phyloP scores from a whole-genome alignment of 805 yeast species.

The Ogataea glucozyma region DNA sequence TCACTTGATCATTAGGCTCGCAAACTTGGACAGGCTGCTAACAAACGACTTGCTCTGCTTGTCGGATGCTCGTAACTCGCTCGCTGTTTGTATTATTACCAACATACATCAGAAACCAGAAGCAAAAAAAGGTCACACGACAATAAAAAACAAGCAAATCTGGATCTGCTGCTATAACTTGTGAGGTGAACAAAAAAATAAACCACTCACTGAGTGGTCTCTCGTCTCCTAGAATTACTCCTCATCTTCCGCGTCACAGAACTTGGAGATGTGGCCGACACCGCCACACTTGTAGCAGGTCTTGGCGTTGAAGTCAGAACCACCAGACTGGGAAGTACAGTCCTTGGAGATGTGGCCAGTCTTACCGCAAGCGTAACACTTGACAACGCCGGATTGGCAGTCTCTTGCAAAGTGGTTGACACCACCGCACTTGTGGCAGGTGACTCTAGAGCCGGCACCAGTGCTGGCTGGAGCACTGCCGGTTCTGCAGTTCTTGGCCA shows the following conservation, averaged over 20 bases:
- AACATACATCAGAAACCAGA: not conserved
- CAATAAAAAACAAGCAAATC: not conserved
- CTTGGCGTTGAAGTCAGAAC: slow-evolving; percentile 46
- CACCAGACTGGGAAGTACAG: slow-evolving; percentile 61
- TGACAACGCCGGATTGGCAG: slow-evolving; percentile 64
- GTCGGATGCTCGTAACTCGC: too few relatives aligned
- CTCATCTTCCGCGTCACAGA: slow-evolving; percentile 44
- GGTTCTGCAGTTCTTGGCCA: slow-evolving; percentile 67
- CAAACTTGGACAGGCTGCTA: not conserved
- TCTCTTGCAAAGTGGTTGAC: slow-evolving; percentile 93
- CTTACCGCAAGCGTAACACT: slow-evolving; percentile 92
- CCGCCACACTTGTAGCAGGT: slow-evolving; percentile 75
- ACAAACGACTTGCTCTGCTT: not conserved
- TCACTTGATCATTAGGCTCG: not conserved
- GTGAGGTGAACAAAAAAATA: slow-evolving; percentile 7
- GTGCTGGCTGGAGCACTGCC: slow-evolving; percentile 29
- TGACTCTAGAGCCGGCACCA: slow-evolving; percentile 38
- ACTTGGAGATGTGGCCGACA: slow-evolving; percentile 86
- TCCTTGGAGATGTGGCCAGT: slow-evolving; percentile 87
- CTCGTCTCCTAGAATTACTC: not conserved
- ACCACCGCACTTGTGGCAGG: slow-evolving; percentile 90
- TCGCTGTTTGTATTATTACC: too few relatives aligned
- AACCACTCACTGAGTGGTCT: slow-evolving; percentile 1
- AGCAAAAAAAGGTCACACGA: slow-evolving; percentile 4
- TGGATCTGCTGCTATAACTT: not conserved